Base-by-base conservation (phyloP, 2,329 filamentous ascomycete species). In the Cadophora sp. region DNA sequence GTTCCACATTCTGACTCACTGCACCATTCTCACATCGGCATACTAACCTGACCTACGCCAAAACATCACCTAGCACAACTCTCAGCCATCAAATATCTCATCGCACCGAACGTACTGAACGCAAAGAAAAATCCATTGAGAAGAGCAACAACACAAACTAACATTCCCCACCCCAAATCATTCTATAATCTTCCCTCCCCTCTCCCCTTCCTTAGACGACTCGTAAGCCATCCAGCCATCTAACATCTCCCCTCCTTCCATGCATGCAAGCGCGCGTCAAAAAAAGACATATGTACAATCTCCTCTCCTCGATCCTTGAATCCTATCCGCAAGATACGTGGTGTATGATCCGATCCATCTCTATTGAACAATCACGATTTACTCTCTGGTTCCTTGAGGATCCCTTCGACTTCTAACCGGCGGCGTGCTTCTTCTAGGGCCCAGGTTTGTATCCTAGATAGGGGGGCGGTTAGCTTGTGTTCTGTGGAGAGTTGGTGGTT, bases 391-490 rank as follows among this genome's bases (percentile, higher is more conserved):
- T 97, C 95, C 77, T 92, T 88, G 77, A 98, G 83, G 78, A 98
- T 94, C 68, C 96, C 96, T 84, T 99, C 96, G 68, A 89, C 91
- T 84, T 99, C 96, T 86, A 99, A 89, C 83, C 96, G 88, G 83
- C 96, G 88, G 78, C 96, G 88, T 62, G 96, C 96, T 84, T 99
- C 96, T 83, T 99, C 96, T 51, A 99, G 89, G 70, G 96, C 96
- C 96, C 96, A 99, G 64, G 95, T 98, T 85, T 98, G 96, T 88
- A 99, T 97, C 80, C 96, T 99, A 76, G 3, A 22, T 18, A 4
- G 18, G n/a, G 3, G 33, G 16, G 22, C 11, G 24, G 22, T 53
- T 22, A 58, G 50, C 66, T 62, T 67, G 45, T 59, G 18, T 60
- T 24, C 30, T 3, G 14, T 45, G 14, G 6, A 45, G n/a, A n/a